phyloP scores from a whole-genome alignment of 176 grass and related monocot species.

The Carex cristatella region DNA sequence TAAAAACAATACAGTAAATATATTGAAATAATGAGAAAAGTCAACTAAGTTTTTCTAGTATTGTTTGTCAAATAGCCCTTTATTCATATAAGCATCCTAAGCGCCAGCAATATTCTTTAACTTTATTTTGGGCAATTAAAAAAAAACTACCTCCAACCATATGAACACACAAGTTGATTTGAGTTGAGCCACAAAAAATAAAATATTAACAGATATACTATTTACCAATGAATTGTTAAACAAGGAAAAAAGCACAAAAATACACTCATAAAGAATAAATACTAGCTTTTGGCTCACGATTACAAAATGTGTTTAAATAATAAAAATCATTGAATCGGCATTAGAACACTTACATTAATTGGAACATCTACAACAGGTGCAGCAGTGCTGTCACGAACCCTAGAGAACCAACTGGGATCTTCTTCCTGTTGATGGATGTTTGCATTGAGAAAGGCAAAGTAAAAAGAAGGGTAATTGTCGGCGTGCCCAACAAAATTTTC shows the following conservation, averaged over 20 bases:
- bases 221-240: background rate
- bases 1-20: background rate
- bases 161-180: background rate
- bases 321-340: background rate
- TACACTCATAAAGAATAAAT: background rate
- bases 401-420: constrained; percentile 98
- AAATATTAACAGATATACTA: background rate
- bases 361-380: constrained; percentile 77
- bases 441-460: background rate
- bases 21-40: constrained; percentile 6
- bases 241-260: background rate
- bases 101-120: background rate
- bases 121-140: background rate
- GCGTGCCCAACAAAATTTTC: too few species aligned
- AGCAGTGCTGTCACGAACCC: constrained; percentile 52
- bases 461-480: background rate
- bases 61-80: constrained; percentile 7
- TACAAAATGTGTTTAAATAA: background rate
- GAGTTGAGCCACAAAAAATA: background rate
- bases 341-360: constrained; percentile 63
- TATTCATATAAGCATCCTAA: background rate
- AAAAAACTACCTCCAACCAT: background rate
- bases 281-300: background rate
- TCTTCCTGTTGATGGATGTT: constrained; percentile 55
- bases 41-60: background rate